These are phyloP conservation scores for Metahyphopichia silvanorum DNA, from an alignment of 805 yeast species.

Conservation along the genomic window DNA sequence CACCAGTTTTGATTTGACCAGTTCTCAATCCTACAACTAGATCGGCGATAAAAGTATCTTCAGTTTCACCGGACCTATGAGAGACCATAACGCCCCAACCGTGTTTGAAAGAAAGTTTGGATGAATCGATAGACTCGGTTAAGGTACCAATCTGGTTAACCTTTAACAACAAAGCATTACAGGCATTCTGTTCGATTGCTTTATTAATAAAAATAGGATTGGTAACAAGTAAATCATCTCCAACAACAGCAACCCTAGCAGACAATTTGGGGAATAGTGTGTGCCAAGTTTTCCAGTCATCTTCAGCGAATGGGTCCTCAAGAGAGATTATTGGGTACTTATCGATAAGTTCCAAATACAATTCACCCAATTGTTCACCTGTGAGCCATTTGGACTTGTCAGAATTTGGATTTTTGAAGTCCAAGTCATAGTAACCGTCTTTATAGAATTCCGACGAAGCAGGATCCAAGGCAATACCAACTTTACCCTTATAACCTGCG, in stretches of 20 bases:
- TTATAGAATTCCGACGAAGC: constrained; percentile 20
- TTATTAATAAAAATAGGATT: constrained; percentile 15
- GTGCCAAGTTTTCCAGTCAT: constrained; percentile 22
- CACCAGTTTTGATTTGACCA: constrained; percentile 21
- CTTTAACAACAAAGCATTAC: constrained; percentile 17
- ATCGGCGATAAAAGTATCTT: constrained; percentile 21
- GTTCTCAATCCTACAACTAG: constrained; percentile 18
- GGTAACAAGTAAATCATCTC: constrained; percentile 21
- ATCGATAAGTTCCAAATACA: constrained; percentile 13
- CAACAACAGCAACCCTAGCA: constrained; percentile 13
- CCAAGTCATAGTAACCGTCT: constrained; percentile 17
- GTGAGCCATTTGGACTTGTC: constrained; percentile 13
- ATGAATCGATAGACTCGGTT: constrained; percentile 16
- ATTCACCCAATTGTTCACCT: constrained; percentile 15
- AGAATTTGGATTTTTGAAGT: constrained; percentile 17
- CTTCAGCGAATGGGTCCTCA: constrained; percentile 22
- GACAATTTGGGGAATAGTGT: constrained; percentile 10
- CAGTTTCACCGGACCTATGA: constrained; percentile 22
- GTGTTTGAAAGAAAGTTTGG: constrained; percentile 10
- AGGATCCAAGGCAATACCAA: constrained; percentile 17
- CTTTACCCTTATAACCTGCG: constrained; percentile 16
- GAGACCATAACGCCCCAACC: constrained; percentile 21
- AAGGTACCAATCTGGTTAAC: constrained; percentile 21
- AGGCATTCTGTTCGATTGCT: constrained; percentile 17
- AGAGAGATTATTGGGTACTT: constrained; percentile 18